These are phyloP conservation scores for Laburnicola sp. DNA, from an alignment of 2,329 filamentous ascomycete species.

Conservation along the genomic window DNA sequence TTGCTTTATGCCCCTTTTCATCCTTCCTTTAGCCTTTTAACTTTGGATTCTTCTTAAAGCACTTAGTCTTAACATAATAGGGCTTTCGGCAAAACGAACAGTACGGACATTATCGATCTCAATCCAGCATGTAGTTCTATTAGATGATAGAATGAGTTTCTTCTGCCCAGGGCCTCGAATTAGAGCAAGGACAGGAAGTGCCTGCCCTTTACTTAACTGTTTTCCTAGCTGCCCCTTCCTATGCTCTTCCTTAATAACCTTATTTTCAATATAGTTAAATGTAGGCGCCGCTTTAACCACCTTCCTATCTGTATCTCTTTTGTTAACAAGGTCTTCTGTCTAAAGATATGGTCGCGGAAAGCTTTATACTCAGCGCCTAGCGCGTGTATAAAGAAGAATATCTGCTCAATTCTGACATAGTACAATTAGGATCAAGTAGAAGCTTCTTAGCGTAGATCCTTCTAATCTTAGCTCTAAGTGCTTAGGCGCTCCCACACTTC, in stretches of 20 bases:
- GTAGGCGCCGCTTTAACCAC: too few relatives aligned
- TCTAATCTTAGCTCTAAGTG: too few relatives aligned
- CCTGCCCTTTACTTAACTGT: background rate
- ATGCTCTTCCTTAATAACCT: too few relatives aligned
- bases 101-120: background rate
- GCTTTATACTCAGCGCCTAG: constrained; percentile 9
- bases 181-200: constrained; percentile 2
- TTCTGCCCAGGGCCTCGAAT: background rate
- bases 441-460: too few relatives aligned
- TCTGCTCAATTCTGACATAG: too few relatives aligned
- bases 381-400: too few relatives aligned
- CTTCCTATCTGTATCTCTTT: too few relatives aligned
- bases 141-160: constrained; percentile 3
- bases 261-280: too few relatives aligned
- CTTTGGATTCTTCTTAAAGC: constrained; percentile 1
- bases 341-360: constrained; percentile 11
- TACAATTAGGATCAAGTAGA: too few relatives aligned
- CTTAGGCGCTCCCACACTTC: too few relatives aligned
- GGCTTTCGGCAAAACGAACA: too few relatives aligned
- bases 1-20: constrained; percentile 2
- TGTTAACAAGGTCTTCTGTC: constrained; percentile 8
- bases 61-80: too few relatives aligned
- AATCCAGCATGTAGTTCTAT: background rate
- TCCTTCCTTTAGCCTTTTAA: constrained; percentile 1
- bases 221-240: constrained; percentile 9